Evolutionary conservation across 192 early-diverging fungal species (phyloP), one percentile per base, ranked within the genome.

Genomic region (Diversispora eburnea): DNA sequence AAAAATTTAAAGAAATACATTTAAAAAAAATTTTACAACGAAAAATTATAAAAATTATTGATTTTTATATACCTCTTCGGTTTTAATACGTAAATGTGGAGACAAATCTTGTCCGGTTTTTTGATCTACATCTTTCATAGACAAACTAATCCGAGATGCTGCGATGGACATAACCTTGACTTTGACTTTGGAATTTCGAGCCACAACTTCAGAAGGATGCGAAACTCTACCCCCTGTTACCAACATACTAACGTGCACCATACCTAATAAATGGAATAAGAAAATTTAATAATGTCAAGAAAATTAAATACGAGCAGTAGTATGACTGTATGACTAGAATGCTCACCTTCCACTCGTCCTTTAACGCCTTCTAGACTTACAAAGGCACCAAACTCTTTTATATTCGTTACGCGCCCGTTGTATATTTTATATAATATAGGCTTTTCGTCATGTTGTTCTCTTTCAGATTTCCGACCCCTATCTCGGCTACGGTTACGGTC

Each of bases 41-140:
- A 15, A 4, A 65, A 67, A 9, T 22, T 3, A 17, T 52, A 22
- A 3, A 52, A 63, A 42, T 42, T 4, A 42, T 13, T 20, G 12
- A 20, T 2, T n/a, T 64, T 64, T 7, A 1, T 3, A 20, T 59
- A 71, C 70, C 54, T 87, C 88, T 67, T 78, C 73, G 8, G 87
- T 86, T 69, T 86, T 81, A 43, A 92, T 84, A 45, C 88, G 87
- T 63, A 95, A 78, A 71, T 94, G 85, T 17, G 94, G 97, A 3
- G 90, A 85, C 58, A 99, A 78, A 78, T 98, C 96, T 60, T 88
- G 79, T 39, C 96, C 96, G 4, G 96, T 97, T 8, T 66, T 78
- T 80, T 99, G 97, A 79, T 98, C 95, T 17, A 97, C 95, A 79
- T 99, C 96, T 71, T 94, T 96, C 92, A 98, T 95, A 8, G 93